phyloP scores from a whole-genome alignment of 768 basidiomycete genomes.

The Dacryopinax primogenitus region DNA sequence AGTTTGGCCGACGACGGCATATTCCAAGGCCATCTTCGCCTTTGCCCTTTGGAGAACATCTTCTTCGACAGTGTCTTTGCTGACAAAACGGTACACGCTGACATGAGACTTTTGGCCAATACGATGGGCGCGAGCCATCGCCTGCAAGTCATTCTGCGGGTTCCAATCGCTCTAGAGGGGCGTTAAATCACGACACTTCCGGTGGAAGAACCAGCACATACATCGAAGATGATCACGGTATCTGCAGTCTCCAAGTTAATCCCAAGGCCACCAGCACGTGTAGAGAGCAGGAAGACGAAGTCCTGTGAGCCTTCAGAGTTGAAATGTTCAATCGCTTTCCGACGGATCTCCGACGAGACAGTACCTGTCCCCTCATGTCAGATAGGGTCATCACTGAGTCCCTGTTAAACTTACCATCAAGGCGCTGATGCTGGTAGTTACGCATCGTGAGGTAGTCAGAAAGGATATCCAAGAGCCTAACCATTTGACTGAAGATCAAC shows the following conservation, averaged over 20 bases:
- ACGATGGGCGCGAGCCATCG: constrained; percentile 97
- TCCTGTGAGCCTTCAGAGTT: constrained; percentile 86
- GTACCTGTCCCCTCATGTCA: constrained; percentile 25
- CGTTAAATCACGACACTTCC: background rate
- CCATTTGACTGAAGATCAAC: constrained; percentile 99
- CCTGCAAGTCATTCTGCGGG: constrained; percentile 95
- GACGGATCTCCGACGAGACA: constrained; percentile 81
- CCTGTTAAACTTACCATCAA: constrained; percentile 55
- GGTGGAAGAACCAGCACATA: constrained; percentile 34
- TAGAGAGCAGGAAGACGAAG: constrained; percentile 93
- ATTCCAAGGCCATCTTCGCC: constrained; percentile 99
- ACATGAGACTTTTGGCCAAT: constrained; percentile 99
- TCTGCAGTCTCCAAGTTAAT: constrained; percentile 98
- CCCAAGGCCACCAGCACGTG: constrained; percentile 91
- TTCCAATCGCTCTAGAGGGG: constrained; percentile 84
- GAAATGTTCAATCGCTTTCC: constrained; percentile 94
- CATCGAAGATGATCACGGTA: constrained; percentile 98
- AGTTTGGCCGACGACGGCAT: constrained; percentile 99
- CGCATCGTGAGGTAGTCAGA: constrained; percentile 90
- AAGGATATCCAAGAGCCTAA: constrained; percentile 94
- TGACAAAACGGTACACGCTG: constrained; percentile 95
- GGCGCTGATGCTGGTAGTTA: constrained; percentile 81
- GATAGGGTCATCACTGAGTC: background rate
- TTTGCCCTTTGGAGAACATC: constrained; percentile 95
- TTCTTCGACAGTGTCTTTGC: constrained; percentile 99